Evolutionary conservation across 2,329 filamentous ascomycete species (phyloP).

Genomic region (Pochonia chlamydosporia): DNA sequence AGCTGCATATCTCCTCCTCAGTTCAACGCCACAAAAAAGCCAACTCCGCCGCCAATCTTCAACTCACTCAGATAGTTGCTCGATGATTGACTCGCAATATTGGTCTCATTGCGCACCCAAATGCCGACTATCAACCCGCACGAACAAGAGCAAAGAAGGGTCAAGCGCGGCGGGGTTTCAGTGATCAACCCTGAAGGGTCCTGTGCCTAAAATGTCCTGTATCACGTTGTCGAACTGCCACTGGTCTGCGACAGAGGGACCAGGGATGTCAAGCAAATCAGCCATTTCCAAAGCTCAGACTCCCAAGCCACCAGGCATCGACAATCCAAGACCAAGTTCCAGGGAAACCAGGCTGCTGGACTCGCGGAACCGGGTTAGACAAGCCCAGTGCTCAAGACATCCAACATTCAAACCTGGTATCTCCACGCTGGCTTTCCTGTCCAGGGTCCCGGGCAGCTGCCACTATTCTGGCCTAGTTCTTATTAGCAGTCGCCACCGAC

Average conservation of each 20-base stretch:
- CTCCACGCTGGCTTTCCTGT: neutral
- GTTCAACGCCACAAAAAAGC: neutral
- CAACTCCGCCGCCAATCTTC: neutral
- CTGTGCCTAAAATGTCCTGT: neutral
- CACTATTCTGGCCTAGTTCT: neutral
- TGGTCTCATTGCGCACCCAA: neutral
- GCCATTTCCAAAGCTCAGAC: neutral
- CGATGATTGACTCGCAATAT: neutral
- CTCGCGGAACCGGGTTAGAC: neutral
- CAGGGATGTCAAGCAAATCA: neutral
- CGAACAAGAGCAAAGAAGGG: neutral
- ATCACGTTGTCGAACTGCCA: neutral
- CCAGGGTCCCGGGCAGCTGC: neutral
- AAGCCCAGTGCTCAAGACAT: neutral
- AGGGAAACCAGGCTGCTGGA: neutral
- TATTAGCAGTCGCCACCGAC: slow-evolving; percentile 6
- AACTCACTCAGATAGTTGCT: neutral
- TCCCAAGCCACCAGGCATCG: neutral
- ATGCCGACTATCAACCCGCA: neutral
- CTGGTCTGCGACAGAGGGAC: neutral
- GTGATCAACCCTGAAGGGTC: neutral
- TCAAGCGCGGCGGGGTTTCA: neutral
- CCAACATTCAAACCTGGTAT: neutral
- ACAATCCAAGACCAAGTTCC: neutral
- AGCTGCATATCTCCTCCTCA: neutral